Conservation (phyloP, 1,139 yeast genomes). For the Debaryomyces udenii region DNA sequence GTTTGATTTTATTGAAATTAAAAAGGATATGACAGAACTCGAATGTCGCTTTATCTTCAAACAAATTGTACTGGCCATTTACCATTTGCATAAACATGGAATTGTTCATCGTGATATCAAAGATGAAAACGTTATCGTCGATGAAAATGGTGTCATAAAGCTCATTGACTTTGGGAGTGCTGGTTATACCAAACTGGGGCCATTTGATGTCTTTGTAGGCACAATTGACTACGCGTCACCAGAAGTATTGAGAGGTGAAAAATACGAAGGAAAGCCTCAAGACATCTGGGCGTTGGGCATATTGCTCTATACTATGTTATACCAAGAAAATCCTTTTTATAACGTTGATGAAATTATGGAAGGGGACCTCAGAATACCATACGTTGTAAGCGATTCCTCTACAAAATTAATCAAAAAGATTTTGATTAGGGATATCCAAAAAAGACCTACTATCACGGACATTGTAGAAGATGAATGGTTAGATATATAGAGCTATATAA, state of each 20-base stretch:
- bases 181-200: conserved; percentile 86
- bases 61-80: conserved; percentile 77
- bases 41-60: conserved; percentile 78
- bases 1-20: conserved; percentile 87
- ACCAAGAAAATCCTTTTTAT: conserved; percentile 93
- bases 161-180: conserved; percentile 96
- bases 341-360: conserved; percentile 95
- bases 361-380: conserved; percentile 75
- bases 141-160: conserved; percentile 73
- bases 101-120: conserved; percentile 94
- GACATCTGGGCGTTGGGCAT: conserved; percentile 98
- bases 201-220: conserved; percentile 96
- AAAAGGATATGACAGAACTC: conserved; percentile 72
- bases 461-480: conserved; percentile 75
- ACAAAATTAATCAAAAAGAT: conserved; percentile 63
- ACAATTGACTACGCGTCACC: conserved; percentile 98
- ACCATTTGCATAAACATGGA: conserved; percentile 81
- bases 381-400: conserved; percentile 60
- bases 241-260: conserved; percentile 85
- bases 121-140: conserved; percentile 92
- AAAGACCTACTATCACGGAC: conserved; percentile 74
- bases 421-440: conserved; percentile 61
- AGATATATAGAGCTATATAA: conserved; percentile 11
- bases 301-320: conserved; percentile 82
- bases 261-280: conserved; percentile 90